Conservation (phyloP, 2,329 filamentous ascomycete species). For the Hortaea werneckii region DNA sequence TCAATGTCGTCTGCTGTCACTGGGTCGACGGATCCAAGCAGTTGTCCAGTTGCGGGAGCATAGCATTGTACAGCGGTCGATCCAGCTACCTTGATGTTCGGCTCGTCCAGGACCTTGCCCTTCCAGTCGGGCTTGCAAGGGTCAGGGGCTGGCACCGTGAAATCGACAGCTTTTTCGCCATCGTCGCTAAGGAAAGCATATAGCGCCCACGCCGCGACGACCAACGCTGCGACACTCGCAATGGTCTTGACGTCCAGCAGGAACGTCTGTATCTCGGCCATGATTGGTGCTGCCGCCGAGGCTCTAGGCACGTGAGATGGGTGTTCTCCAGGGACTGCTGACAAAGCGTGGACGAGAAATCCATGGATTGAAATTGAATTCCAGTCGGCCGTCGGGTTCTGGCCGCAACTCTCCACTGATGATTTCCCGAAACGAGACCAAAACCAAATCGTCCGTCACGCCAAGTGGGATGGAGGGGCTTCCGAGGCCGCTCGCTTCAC, state of each 20-base stretch:
- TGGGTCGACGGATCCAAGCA: conserved; percentile 70
- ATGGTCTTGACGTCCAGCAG: not conserved
- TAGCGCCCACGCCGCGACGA: conserved; percentile 3
- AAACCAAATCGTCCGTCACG: too few species aligned
- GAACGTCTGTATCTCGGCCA: too few species aligned
- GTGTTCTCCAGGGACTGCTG: too few species aligned
- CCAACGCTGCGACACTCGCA: not conserved
- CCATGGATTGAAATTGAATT: too few species aligned
- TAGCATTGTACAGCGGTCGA: conserved; percentile 70
- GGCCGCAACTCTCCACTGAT: too few species aligned
- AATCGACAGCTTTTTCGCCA: conserved; percentile 14
- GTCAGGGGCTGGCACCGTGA: conserved; percentile 45
- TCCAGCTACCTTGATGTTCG: conserved; percentile 55
- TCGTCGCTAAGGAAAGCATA: conserved; percentile 2
- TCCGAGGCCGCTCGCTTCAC: too few species aligned
- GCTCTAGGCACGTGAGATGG: too few species aligned
- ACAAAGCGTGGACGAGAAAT: too few species aligned
- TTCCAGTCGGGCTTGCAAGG: conserved; percentile 45
- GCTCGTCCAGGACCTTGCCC: conserved; percentile 47
- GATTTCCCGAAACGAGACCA: too few species aligned
- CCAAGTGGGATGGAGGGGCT: too few species aligned
- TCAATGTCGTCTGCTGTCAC: conserved; percentile 70
- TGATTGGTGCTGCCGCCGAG: too few species aligned
- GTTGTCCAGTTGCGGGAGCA: conserved; percentile 76
- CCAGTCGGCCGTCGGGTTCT: too few species aligned